Conservation (phyloP, 768 basidiomycete species). For the Mycena chlorophos region DNA sequence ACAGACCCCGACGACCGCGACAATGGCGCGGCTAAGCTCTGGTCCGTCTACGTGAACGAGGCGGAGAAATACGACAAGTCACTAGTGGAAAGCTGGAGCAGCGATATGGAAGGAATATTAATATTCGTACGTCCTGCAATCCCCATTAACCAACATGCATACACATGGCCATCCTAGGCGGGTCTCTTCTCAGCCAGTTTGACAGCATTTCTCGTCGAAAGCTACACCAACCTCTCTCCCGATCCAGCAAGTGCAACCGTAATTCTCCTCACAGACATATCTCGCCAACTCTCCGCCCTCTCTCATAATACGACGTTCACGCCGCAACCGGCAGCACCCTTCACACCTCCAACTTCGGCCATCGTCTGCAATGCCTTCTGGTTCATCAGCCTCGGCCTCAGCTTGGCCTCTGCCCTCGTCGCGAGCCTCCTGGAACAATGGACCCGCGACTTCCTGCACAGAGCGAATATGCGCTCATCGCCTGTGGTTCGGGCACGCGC, state of each 20-base stretch:
- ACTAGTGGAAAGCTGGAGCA: background rate
- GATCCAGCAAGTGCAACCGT: background rate
- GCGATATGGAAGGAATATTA: background rate
- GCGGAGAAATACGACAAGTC: background rate
- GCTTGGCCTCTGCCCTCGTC: background rate
- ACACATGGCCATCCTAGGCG: background rate
- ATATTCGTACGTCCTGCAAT: background rate
- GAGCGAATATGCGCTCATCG: background rate
- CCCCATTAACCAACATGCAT: background rate
- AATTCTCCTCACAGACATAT: background rate
- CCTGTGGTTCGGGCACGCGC: background rate
- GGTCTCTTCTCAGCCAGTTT: constrained; percentile 1
- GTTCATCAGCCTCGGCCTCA: background rate
- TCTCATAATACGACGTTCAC: background rate
- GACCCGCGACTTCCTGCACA: background rate
- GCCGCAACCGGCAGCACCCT: background rate
- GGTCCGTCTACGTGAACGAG: background rate
- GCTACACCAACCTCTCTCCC: background rate
- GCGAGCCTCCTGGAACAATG: background rate
- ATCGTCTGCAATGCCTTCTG: background rate
- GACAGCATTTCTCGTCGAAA: background rate
- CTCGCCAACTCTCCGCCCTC: background rate
- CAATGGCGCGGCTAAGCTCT: background rate
- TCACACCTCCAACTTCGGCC: background rate
- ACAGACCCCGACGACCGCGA: too few relatives aligned